Evolutionary conservation across 306 rosid species (phyloP).

Genomic region (Dalbergia cultrata): DNA sequence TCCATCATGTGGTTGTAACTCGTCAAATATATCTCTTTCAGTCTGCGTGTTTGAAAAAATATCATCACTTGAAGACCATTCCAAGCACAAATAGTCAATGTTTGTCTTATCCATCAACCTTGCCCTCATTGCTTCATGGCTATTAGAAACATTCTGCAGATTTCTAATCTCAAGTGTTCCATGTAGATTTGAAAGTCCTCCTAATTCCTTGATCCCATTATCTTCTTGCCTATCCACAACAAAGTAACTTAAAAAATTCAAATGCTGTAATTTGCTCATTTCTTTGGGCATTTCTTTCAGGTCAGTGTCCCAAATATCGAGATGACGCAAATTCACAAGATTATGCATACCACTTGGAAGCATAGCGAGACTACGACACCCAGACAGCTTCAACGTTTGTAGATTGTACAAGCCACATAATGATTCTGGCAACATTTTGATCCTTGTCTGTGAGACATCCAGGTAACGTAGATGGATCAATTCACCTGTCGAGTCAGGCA

Average conservation of each 20-base stretch:
- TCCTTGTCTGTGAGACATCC: accelerated
- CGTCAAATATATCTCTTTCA: slow-evolving; percentile 9
- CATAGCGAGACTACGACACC: accelerated
- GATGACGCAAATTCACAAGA: slow-evolving; percentile 29
- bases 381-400: not conserved
- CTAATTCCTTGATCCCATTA: not conserved
- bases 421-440: slow-evolving; percentile 7
- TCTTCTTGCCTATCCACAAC: not conserved
- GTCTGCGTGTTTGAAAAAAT: not conserved
- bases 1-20: slow-evolving; percentile 1
- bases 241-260: not conserved
- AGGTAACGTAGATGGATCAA: not conserved
- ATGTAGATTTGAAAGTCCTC: not conserved
- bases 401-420: slow-evolving; percentile 15
- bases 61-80: not conserved
- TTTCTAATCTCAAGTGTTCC: accelerated
- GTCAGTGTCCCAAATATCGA: accelerated
- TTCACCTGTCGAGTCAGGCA: slow-evolving; percentile 5
- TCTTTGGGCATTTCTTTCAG: slow-evolving; percentile 11
- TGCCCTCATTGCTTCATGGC: not conserved
- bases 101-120: slow-evolving; percentile 7
- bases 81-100: accelerated
- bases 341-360: not conserved
- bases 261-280: not conserved
- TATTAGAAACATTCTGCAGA: not conserved